These are phyloP conservation scores for Carpinus viminea DNA, from an alignment of 306 rosid species.

Conservation along the genomic window DNA sequence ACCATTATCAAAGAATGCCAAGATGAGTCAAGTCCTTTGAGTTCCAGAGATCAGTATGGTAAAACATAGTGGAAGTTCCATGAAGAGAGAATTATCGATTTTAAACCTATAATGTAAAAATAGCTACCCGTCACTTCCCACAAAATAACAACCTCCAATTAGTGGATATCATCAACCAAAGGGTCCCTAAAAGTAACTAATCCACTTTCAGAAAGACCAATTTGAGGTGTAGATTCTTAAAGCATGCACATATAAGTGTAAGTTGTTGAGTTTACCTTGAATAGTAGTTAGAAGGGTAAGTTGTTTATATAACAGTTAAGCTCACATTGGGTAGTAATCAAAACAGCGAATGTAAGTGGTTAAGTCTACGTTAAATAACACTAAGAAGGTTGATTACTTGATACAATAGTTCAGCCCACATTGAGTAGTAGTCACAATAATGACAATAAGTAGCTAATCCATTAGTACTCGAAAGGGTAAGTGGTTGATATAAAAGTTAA, in stretches of 20 bases:
- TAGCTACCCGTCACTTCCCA: background rate
- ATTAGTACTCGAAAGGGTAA: no score
- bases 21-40: background rate
- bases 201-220: background rate
- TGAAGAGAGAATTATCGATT: background rate
- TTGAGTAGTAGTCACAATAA: no score
- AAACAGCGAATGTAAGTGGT: no score
- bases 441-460: no score
- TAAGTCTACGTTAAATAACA: no score
- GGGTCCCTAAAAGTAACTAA: background rate
- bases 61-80: no score
- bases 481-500: no score
- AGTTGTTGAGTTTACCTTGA: background rate
- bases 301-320: no score
- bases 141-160: background rate
- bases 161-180: background rate
- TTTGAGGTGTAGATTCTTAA: background rate
- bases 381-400: no score
- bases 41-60: no score
- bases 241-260: background rate
- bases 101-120: background rate
- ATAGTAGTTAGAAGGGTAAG: background rate
- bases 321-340: no score
- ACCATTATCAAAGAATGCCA: background rate
- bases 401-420: no score